A percentile compares a stretch with the other conserved stretches of the same genome.
Conservation (phyloP, 768 basidiomycete genomes). For the Lyophyllum semitale region DNA sequence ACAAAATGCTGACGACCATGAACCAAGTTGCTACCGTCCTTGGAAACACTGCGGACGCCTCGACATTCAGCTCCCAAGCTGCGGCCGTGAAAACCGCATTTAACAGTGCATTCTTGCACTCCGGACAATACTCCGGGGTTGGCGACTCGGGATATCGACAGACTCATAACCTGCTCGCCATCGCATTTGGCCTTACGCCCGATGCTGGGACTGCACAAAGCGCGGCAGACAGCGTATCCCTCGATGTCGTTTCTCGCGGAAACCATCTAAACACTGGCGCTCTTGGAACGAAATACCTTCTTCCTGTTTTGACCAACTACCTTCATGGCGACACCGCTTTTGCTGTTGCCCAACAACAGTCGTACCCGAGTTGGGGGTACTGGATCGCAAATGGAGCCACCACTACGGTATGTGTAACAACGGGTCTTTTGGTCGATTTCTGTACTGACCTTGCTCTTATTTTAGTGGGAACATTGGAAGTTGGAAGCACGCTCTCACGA, state of each 20-base stretch:
- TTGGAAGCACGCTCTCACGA: slow-evolving; percentile 30
- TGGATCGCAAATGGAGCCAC: slow-evolving; percentile 32
- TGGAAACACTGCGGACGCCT: slow-evolving; percentile 22
- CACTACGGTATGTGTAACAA: slow-evolving; percentile 19
- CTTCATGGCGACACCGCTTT: slow-evolving; percentile 26
- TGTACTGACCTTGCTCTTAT: not conserved
- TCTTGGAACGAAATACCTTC: slow-evolving; percentile 24
- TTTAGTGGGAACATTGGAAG: slow-evolving; percentile 33
- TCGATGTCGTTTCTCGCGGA: slow-evolving; percentile 21
- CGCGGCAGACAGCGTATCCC: slow-evolving; percentile 26
- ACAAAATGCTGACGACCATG: slow-evolving; percentile 29
- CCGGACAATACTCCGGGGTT: slow-evolving; percentile 24
- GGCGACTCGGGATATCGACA: slow-evolving; percentile 30
- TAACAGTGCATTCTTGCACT: slow-evolving; percentile 25
- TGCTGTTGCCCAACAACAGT: slow-evolving; percentile 27
- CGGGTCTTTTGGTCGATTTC: not conserved
- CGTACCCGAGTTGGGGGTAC: slow-evolving; percentile 31
- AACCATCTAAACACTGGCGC: slow-evolving; percentile 24
- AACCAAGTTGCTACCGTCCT: slow-evolving; percentile 23
- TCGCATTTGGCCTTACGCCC: slow-evolving; percentile 24
- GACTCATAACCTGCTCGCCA: slow-evolving; percentile 29
- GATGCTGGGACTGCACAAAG: slow-evolving; percentile 20
- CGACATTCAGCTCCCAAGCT: slow-evolving; percentile 24
- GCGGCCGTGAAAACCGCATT: slow-evolving; percentile 26
- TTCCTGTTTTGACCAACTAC: slow-evolving; percentile 24